Conservation (phyloP, 176 grass and related monocot species). For the Musa acuminata region DNA sequence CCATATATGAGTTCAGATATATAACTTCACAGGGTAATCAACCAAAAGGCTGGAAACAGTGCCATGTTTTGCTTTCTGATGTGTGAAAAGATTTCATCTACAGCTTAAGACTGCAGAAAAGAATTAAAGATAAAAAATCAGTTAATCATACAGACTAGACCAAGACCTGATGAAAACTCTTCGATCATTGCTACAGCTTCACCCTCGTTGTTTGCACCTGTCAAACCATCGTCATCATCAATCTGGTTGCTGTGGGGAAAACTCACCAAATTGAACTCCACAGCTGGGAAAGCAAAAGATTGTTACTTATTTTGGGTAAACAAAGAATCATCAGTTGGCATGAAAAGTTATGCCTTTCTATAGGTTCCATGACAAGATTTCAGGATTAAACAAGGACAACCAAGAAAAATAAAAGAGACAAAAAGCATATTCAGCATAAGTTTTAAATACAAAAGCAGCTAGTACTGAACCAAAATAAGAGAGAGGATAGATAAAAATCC, state of each 20-base stretch:
- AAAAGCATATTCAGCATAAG: too few relatives aligned
- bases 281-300: constrained; percentile 3
- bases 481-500: too few relatives aligned
- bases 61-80: not conserved
- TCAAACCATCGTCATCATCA: constrained; percentile 5
- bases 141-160: not conserved
- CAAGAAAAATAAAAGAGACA: too few relatives aligned
- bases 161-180: constrained; percentile 13
- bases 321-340: too few relatives aligned
- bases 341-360: too few relatives aligned
- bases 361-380: too few relatives aligned
- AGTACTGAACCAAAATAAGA: too few relatives aligned
- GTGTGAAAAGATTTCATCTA: too few relatives aligned
- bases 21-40: not conserved
- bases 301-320: not conserved
- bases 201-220: not conserved
- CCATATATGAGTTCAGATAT: not conserved
- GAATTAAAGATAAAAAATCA: not conserved
- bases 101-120: not conserved
- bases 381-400: too few relatives aligned
- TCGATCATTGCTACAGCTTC: constrained; percentile 7
- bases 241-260: constrained; percentile 2
- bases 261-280: not conserved
- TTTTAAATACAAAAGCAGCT: too few relatives aligned
- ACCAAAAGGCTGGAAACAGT: not conserved